These are phyloP conservation scores for Candida verbasci DNA, from an alignment of 805 yeast species.

Conservation along the genomic window DNA sequence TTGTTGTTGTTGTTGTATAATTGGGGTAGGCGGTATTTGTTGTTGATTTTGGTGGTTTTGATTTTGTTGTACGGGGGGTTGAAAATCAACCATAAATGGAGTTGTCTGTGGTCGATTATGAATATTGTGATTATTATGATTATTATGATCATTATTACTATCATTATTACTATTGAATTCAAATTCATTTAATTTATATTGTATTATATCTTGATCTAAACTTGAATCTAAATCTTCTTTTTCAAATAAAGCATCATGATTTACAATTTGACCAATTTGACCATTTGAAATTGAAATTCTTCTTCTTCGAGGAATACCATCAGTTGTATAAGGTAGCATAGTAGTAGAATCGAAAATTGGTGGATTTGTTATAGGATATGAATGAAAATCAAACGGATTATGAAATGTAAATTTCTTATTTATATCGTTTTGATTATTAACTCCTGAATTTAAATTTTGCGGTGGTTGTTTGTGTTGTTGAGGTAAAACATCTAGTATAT, in stretches of 20 bases:
- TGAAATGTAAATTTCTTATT: slow-evolving; percentile 18
- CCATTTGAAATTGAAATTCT: slow-evolving; percentile 82
- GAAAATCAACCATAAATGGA: background rate
- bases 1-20: background rate
- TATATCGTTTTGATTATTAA: too few relatives aligned
- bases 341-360: slow-evolving; percentile 43
- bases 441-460: too few relatives aligned
- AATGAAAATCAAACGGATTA: slow-evolving; percentile 35
- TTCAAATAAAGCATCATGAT: slow-evolving; percentile 36
- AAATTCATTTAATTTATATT: slow-evolving; percentile 4
- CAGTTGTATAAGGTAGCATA: slow-evolving; percentile 28
- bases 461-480: background rate
- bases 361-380: slow-evolving; percentile 44
- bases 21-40: background rate
- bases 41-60: slow-evolving; percentile 11
- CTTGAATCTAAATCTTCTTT: slow-evolving; percentile 13
- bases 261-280: slow-evolving; percentile 71
- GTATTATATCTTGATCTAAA: slow-evolving; percentile 6
- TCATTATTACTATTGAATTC: slow-evolving; percentile 7
- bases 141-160: background rate
- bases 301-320: slow-evolving; percentile 45
- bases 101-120: too few relatives aligned
- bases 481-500: background rate
- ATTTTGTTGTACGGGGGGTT: slow-evolving; percentile 11
- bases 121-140: too few relatives aligned